Conservation (phyloP, 257 asterid species). For the Lycium barbarum region DNA sequence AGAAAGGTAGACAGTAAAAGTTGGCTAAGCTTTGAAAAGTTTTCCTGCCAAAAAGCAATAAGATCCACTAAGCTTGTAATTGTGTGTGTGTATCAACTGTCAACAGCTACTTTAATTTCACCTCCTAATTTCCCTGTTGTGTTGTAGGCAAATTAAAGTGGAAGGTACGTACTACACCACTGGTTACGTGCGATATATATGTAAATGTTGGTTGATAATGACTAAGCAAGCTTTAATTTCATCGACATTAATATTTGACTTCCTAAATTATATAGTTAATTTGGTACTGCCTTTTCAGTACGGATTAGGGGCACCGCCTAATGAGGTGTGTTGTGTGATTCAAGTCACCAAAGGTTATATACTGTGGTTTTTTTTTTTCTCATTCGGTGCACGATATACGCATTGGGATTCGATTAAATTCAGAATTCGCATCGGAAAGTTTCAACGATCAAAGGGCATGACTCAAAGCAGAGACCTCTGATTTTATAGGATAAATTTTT, state of each 20-base stretch:
- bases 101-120: background rate
- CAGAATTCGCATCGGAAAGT: too few relatives aligned
- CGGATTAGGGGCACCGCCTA: background rate
- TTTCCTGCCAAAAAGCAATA: background rate
- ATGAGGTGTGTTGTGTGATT: background rate
- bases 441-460: too few relatives aligned
- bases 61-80: conserved; percentile 12
- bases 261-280: background rate
- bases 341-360: conserved; percentile 19
- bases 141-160: conserved; percentile 11
- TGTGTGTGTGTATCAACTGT: conserved; percentile 4
- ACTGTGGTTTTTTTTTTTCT: background rate
- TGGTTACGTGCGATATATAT: background rate
- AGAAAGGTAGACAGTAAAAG: background rate
- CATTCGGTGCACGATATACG: too few relatives aligned
- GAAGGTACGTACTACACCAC: conserved; percentile 11
- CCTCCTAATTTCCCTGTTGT: background rate
- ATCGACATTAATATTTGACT: background rate
- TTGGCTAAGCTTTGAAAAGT: background rate
- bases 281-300: background rate
- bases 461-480: too few relatives aligned
- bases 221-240: conserved; percentile 22
- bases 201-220: background rate
- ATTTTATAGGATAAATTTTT: too few relatives aligned
- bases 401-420: too few relatives aligned